Evolutionary conservation across 176 grass and related monocot genomes (phyloP), one percentile per base, ranked within the genome.

Genomic region (Rhipidocladum racemiflorum): DNA sequence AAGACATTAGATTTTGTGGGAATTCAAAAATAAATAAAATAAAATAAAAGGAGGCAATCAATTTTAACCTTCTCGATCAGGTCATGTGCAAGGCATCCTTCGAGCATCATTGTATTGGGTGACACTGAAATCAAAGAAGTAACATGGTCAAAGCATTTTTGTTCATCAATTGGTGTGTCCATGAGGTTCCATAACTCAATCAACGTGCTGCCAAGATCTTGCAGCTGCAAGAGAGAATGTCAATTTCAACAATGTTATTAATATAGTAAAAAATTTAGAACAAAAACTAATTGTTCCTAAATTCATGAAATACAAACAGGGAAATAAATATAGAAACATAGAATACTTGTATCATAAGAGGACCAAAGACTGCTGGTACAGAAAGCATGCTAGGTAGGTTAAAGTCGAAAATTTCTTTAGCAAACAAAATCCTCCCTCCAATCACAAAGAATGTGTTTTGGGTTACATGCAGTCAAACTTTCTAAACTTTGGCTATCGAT

Each of bases 181-280:
- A 95, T 93, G 63, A 98, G 87, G 70, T 91, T 95, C 92, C 92
- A 98, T 65, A 95, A 81, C 84, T 98, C 88, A 81, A 95, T 80
- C 44, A 98, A 87, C 63, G 86, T 84, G 70, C 85, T 83, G 7
- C 88, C 92, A 89, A 95, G 89, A 86, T 83, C 80, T 88, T 98
- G 90, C 48, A 95, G 55, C 96, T 95, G 74, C 53, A 95, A 89
- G 21, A 77, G 27, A 85, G 42, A 80, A 86, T 46, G 36, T 2
- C 48, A 73, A 42, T 16, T 64, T 79, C 66, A 72, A 24, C 39
- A 18, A 45, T 40, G 9, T 44, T 39, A 67, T 30, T 49, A 27
- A 57, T 55, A 65, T 9, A 78, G 51, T 3, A 20, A 83, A n/a
- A 63, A 24, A 44, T 64, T 4, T 25, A 13, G 44, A 54, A 39